Evolutionary conservation across 169 alveolate genomes (phyloP), one percentile per base, ranked within the genome.

Genomic region (Plasmodium billcollinsi): DNA sequence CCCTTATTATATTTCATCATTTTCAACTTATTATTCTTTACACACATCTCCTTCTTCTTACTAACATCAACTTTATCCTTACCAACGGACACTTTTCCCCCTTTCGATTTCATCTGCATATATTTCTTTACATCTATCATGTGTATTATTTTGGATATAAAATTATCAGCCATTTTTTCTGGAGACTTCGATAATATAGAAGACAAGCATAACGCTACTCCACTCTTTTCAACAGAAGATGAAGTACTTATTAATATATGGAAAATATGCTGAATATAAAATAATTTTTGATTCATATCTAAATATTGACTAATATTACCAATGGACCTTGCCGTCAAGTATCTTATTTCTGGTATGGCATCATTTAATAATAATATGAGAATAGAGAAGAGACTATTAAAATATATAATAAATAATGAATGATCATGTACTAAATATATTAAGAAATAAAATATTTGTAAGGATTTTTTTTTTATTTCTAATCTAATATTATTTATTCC

Each of bases 401-500:
- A 72, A 67, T 86, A 86, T 47, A 86, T 86, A 59, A 86, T 49
- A 73, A 86, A 86, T 15, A 86, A 15, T 0, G 76, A 15, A 33
- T 56, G 67, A 54, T 86, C 76, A 20, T 26, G 47, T 21, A 70
- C 86, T 50, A 86, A 62, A 50, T 86, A 62, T 56, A 86, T 86
- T 72, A 86, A 56, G 63, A 86, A 86, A 43, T 59, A 86, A 45
- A 86, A 86, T 71, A 86, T 86, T 62, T 86, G 92, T 43, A 86
- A 49, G 3, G 92, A 50, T 45, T 72, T 86, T 56, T 72, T 86
- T 67, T 72, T 86, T 39, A 86, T 54, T n/a, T 86, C 92, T 39
- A 86, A 61, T 29, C 88, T 59, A 9, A 86, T 67, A 73, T 72
- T 86, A 73, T 72, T 86, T 45, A 86, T 86, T n/a, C 92, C 92